These are phyloP conservation scores for Plasmodium knowlesi DNA, from an alignment of 169 alveolate genomes.

Conservation along the genomic window DNA sequence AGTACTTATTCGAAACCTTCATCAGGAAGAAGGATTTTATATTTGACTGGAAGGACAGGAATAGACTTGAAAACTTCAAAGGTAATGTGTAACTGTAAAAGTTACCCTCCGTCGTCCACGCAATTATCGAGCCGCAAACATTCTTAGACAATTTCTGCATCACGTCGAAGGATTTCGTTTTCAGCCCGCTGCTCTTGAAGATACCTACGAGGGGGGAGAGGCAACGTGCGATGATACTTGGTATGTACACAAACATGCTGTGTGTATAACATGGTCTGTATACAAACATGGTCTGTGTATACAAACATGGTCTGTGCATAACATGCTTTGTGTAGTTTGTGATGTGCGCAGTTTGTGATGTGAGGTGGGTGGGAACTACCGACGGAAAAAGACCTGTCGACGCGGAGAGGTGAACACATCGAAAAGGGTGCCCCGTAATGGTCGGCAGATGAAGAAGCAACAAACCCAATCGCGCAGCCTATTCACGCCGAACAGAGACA, in stretches of 20 bases:
- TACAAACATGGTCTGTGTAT: too few species aligned
- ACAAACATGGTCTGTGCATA: too few species aligned
- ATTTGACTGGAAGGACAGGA: slow-evolving; percentile 66
- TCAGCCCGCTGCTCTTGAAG: slow-evolving; percentile 1
- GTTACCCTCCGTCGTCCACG: slow-evolving; percentile 75
- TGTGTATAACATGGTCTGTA: too few species aligned
- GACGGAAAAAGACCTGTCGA: neutral
- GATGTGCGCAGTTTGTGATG: too few species aligned
- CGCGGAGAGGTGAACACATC: neutral
- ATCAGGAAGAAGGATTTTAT: slow-evolving; percentile 56
- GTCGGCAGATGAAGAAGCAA: too few species aligned
- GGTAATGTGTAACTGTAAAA: slow-evolving; percentile 60
- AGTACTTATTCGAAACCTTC: slow-evolving; percentile 12
- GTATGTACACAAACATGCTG: too few species aligned
- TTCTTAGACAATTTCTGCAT: slow-evolving; percentile 59
- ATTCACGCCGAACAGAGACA: too few species aligned
- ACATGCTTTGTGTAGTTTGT: too few species aligned
- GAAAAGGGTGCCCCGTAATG: neutral
- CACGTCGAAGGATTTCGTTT: slow-evolving; percentile 30
- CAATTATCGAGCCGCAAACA: slow-evolving; percentile 39
- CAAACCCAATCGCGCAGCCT: too few species aligned
- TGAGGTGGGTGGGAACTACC: too few species aligned
- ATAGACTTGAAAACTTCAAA: slow-evolving; percentile 51
- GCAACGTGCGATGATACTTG: neutral
- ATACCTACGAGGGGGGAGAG: neutral